A percentile compares a stretch with the other conserved stretches of the same genome.
Evolutionary conservation across 495 filamentous ascomycete genomes (phyloP).

Genomic region (Daldinia concentrica): DNA sequence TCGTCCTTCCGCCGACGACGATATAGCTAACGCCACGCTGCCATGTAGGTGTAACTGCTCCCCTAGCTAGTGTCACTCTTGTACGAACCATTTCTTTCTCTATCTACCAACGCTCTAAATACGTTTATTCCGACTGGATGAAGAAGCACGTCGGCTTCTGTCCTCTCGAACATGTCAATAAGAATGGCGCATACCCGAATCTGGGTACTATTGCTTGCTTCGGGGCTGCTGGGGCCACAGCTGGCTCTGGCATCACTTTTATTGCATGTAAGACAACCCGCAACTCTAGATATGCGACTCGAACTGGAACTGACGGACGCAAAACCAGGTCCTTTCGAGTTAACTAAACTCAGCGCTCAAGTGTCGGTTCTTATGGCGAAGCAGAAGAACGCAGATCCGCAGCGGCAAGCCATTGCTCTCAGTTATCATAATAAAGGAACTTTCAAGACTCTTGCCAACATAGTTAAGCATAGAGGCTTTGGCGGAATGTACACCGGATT

Average conservation of each 20-base stretch:
- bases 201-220: constrained; percentile 76
- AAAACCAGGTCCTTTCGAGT: constrained; percentile 84
- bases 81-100: constrained; percentile 94
- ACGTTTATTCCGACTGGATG: constrained; percentile 74
- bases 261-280: constrained; percentile 77
- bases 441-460: constrained; percentile 78
- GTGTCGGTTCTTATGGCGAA: constrained; percentile 85
- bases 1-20: constrained; percentile 3
- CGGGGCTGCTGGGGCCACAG: constrained; percentile 77
- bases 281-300: background rate
- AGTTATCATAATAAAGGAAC: constrained; percentile 85
- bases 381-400: constrained; percentile 61
- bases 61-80: constrained; percentile 85
- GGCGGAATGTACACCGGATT: constrained; percentile 88
- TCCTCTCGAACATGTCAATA: constrained; percentile 76
- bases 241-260: constrained; percentile 81
- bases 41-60: constrained; percentile 73
- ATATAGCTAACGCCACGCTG: constrained; percentile 42
- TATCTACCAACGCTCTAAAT: constrained; percentile 86
- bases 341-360: constrained; percentile 92
- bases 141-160: constrained; percentile 70
- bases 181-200: constrained; percentile 72
- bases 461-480: constrained; percentile 80
- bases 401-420: constrained; percentile 66
- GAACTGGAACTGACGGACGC: constrained; percentile 14